Evolutionary conservation across 805 yeast genomes (phyloP).

Genomic region (Suhomyces canberraensis): DNA sequence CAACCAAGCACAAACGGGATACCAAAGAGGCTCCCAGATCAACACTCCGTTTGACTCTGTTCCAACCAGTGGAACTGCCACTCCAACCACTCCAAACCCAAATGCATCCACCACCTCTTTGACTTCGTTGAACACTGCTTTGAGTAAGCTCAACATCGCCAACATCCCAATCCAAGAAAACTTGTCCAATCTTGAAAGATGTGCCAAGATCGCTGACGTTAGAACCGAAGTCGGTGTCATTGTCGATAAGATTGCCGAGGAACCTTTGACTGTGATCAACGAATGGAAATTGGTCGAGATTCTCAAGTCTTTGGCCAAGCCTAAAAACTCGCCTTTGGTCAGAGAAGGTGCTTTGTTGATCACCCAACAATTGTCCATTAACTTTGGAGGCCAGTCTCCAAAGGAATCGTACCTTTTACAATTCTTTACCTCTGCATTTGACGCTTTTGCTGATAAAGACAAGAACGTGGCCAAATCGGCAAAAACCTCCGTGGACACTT

Average conservation of each 20-base stretch:
- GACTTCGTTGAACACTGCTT: conserved; percentile 66
- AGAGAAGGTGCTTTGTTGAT: conserved; percentile 76
- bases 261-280: conserved; percentile 42
- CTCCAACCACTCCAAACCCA: conserved; percentile 32
- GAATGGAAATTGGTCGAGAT: conserved; percentile 68
- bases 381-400: conserved; percentile 66
- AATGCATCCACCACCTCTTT: conserved; percentile 66
- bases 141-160: conserved; percentile 54
- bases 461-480: conserved; percentile 82
- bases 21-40: conserved; percentile 11
- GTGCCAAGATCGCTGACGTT: conserved; percentile 52
- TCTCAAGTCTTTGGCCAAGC: conserved; percentile 61
- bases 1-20: conserved; percentile 5
- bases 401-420: conserved; percentile 71
- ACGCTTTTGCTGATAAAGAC: conserved; percentile 82
- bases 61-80: conserved; percentile 35
- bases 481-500: conserved; percentile 68
- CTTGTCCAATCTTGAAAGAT: conserved; percentile 49
- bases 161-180: conserved; percentile 64
- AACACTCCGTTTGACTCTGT: conserved; percentile 26
- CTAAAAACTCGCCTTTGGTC: conserved; percentile 68
- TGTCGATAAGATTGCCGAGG: conserved; percentile 44
- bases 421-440: conserved; percentile 62
- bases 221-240: conserved; percentile 53
- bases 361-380: conserved; percentile 54